Evolutionary conservation across 2,329 filamentous ascomycete species (phyloP), one percentile per base, ranked within the genome.

Genomic region (Coniella lustricola): DNA sequence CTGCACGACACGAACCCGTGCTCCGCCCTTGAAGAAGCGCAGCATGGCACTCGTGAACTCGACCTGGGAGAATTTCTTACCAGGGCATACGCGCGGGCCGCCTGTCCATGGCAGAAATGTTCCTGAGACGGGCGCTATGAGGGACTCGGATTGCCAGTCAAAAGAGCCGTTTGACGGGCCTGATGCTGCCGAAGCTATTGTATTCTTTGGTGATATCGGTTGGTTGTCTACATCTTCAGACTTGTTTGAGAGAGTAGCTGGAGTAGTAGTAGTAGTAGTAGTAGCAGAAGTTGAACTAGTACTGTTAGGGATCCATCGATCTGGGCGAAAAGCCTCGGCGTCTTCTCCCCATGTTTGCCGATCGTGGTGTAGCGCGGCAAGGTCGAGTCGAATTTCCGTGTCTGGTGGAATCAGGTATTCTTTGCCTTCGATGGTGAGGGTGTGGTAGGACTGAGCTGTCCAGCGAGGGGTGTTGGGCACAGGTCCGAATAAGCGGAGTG

Each of bases 1-100:
- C 17, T 33, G 22, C 3, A 31, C 31, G 16, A 44, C 9, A 21
- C 32, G 22, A 10, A 39, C 46, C 33, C 46, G 21, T 21, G 29
- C 22, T 13, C 32, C 33, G 20, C 32, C 38, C 5, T 21, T 31
- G 31, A 49, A 44, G 14, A 49, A 29, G 3, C 17, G n/a, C 20
- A 48, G 12, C 13, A 46, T 38, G 12, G 21, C 44, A 8, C 44
- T 46, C 35, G 36, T 40, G 25, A 46, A 46, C 17, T 49, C 48
- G 16, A 49, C 48, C 31, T 49, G 36, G 16, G 42, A 49, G 37
- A 45, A 49, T 13, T 41, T 45, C 36, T 49, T 49, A 13, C 48
- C 48, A 1, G 42, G 41, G 4, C 42, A 49, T 14, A 40, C 34
- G 3, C 38, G 48, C 7, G 42, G 36, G 2, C 48, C 48, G 2